Evolutionary conservation across 495 filamentous ascomycete genomes (phyloP), one percentile per base, ranked within the genome.

Genomic region (Emericellopsis terricola): DNA sequence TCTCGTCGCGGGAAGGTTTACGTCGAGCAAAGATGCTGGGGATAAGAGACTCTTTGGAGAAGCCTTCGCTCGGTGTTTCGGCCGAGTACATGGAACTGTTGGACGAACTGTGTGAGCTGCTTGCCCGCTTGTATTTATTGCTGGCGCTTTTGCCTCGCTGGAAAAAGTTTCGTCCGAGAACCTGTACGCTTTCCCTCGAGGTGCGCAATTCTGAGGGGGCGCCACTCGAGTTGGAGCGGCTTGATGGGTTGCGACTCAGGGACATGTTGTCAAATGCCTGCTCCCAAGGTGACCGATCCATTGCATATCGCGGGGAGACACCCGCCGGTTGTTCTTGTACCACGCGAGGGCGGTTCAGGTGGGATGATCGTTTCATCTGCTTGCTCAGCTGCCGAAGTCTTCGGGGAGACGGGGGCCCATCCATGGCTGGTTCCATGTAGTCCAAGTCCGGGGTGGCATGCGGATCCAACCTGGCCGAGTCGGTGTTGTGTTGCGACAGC

Each of bases 151-250:
- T n/a, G n/a, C n/a, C n/a, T 8, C 62, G 52, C 41, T 46, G 52
- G 36, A 71, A 71, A 19, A 69, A 53, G n/a, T 49, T 55, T 47
- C 65, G 65, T 33, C 62, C 57, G 38, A 71, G 65, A 19, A 68
- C 56, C 38, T 68, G 63, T 19, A 64, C 52, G 39, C 67, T 69
- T 6, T 35, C 33, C 16, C 23, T 6, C 18, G 69, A 64, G 21
- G 63, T 59, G 20, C 67, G 55, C 8, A 69, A 64, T 32, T 48
- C 46, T 11, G 53, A 48, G 29, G 56, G 56, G 52, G 65, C 52
- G 37, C 45, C 56, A 46, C 54, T 55, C 23, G 47, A 48, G 4
- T 49, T 56, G 16, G 65, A 68, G 29, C 61, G 48, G 6, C 52
- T 54, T 17, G 66, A 71, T 4, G 65, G 62, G 37, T 62, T 59